Conservation (phyloP, 352 stramenopile species). For the Phytopythium chamaehyphon region DNA sequence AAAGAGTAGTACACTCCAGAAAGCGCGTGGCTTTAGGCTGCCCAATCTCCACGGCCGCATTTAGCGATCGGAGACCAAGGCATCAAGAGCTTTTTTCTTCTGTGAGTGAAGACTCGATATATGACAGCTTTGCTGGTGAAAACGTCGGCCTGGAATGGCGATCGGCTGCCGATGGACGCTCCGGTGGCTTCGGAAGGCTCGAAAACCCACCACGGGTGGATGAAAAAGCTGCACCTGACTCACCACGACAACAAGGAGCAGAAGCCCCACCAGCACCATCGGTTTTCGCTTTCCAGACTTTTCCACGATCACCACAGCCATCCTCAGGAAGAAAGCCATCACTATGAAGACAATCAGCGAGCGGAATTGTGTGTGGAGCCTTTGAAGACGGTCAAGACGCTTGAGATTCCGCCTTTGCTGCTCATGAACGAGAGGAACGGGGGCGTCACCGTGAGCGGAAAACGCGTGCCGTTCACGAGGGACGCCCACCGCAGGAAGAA, state of each 20-base stretch:
- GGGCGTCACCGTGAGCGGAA: slow-evolving; percentile 30
- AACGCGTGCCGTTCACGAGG: slow-evolving; percentile 33
- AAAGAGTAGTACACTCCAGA: too few relatives aligned
- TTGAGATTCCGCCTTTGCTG: slow-evolving; percentile 28
- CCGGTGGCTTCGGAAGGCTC: too few relatives aligned
- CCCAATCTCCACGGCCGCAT: too few relatives aligned
- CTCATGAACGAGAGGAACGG: slow-evolving; percentile 28
- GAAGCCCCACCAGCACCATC: slow-evolving; percentile 20
- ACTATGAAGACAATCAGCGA: not conserved
- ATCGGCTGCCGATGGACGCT: too few relatives aligned
- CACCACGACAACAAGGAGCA: slow-evolving; percentile 15
- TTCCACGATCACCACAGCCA: slow-evolving; percentile 13
- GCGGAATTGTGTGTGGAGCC: not conserved
- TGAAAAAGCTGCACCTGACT: not conserved
- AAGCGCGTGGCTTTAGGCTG: too few relatives aligned
- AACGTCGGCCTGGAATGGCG: too few relatives aligned
- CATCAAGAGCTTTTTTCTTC: too few relatives aligned
- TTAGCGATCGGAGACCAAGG: too few relatives aligned
- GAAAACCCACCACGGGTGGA: not conserved
- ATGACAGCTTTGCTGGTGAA: too few relatives aligned
- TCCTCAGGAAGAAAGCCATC: slow-evolving; percentile 9
- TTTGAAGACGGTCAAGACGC: slow-evolving; percentile 7
- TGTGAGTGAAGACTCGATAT: too few relatives aligned
- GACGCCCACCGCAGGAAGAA: slow-evolving; percentile 22
- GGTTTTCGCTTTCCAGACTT: slow-evolving; percentile 25